Evolutionary conservation across 306 rosid genomes (phyloP).

Genomic region (Cyamopsis tetragonoloba): DNA sequence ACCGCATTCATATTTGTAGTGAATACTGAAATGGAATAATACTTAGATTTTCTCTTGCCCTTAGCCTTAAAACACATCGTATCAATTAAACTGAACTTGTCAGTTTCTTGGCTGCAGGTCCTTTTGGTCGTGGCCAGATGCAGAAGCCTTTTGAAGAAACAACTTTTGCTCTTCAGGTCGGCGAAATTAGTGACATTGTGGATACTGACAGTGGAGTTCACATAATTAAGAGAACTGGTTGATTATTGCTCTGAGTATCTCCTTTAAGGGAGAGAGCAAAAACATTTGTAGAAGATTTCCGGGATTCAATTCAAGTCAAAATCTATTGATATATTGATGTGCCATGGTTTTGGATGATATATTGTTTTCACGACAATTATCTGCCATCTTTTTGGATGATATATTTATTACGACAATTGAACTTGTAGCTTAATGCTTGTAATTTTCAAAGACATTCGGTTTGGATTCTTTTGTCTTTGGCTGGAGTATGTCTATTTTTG

Average conservation of each 20-base stretch:
- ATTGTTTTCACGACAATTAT: conserved; percentile 22
- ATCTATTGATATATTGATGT: conserved; percentile 27
- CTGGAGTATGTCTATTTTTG: not conserved
- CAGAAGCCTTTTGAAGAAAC: conserved; percentile 97
- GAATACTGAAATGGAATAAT: not conserved
- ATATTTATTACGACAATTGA: conserved; percentile 22
- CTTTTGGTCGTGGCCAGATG: conserved; percentile 97
- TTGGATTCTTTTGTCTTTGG: conserved; percentile 19
- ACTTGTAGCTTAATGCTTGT: too few species aligned
- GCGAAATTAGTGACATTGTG: conserved; percentile 84
- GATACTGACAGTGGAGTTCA: conserved; percentile 96
- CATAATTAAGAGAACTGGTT: conserved; percentile 78
- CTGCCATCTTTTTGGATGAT: conserved; percentile 38
- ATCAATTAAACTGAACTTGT: not conserved
- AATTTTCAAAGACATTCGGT: conserved; percentile 24
- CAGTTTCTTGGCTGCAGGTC: conserved; percentile 52
- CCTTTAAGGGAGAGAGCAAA: conserved; percentile 22
- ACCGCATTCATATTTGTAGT: not conserved
- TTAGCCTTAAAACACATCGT: not conserved
- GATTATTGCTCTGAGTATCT: conserved; percentile 24
- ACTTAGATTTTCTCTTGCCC: not conserved
- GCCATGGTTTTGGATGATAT: conserved; percentile 36
- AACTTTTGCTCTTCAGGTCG: conserved; percentile 68
- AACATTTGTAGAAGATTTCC: conserved; percentile 24
- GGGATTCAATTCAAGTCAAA: conserved; percentile 22